These are phyloP conservation scores for Scedosporium boydii DNA, from an alignment of 2,329 filamentous ascomycete species.

Conservation along the genomic window DNA sequence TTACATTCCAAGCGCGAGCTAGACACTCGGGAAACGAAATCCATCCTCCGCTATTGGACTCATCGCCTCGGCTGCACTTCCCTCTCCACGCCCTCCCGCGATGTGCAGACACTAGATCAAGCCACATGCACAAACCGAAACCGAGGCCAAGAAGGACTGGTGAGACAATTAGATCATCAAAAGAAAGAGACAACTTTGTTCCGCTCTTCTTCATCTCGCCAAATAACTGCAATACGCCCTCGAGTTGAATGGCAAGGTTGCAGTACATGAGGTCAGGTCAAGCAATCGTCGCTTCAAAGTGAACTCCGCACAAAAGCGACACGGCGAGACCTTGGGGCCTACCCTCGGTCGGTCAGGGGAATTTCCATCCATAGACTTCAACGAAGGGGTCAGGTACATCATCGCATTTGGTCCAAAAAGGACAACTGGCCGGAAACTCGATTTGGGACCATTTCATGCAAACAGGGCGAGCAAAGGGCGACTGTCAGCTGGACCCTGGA, in stretches of 20 bases:
- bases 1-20: too few relatives aligned
- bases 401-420: background rate
- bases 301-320: background rate
- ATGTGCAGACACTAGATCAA: background rate
- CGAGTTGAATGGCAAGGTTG: background rate
- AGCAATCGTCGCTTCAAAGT: background rate
- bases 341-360: background rate
- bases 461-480: background rate
- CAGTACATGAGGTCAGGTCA: background rate
- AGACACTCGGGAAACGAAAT: background rate
- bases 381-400: background rate
- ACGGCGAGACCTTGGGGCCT: background rate
- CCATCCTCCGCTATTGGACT: background rate
- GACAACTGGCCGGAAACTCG: background rate
- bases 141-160: background rate
- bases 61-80: background rate
- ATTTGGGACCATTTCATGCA: background rate
- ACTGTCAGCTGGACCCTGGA: background rate
- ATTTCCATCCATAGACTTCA: background rate
- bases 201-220: background rate
- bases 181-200: background rate
- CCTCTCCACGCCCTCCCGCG: background rate
- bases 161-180: background rate
- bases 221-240: background rate
- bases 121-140: background rate